Conservation (phyloP, 108 stramenopile genomes). For the Schizochytrium sp. region DNA sequence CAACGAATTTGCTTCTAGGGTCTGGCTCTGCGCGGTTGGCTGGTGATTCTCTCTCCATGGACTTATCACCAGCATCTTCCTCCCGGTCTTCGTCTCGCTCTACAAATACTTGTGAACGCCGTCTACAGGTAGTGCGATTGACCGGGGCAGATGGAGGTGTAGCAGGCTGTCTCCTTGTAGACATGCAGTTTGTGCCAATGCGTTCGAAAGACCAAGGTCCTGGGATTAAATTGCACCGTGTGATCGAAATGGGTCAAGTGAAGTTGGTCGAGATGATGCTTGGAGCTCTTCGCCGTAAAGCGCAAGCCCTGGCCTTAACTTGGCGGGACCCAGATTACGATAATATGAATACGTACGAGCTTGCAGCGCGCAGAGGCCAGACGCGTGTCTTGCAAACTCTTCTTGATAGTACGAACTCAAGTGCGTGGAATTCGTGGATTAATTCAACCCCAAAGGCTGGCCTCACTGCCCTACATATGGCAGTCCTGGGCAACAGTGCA, state of each 20-base stretch:
- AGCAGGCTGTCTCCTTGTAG: neutral
- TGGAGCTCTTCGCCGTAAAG: neutral
- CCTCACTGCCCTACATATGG: slow-evolving; percentile 34
- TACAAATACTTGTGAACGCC: neutral
- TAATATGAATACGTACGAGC: slow-evolving; percentile 33
- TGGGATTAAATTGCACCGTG: neutral
- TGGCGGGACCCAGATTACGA: neutral
- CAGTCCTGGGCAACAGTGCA: neutral
- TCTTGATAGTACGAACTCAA: slow-evolving; percentile 7
- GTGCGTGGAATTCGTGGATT: neutral
- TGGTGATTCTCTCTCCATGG: neutral
- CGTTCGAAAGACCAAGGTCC: neutral
- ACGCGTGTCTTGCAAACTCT: slow-evolving; percentile 1
- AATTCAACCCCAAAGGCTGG: neutral
- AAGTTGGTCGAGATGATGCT: neutral
- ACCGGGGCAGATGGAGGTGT: neutral
- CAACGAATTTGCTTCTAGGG: neutral
- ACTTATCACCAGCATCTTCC: neutral
- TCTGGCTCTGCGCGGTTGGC: neutral
- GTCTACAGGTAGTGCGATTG: neutral
- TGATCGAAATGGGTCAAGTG: neutral
- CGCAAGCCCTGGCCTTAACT: neutral
- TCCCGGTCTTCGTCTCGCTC: neutral
- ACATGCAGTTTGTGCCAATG: neutral
- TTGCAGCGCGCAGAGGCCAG: slow-evolving; percentile 16